A percentile compares a stretch with the other conserved stretches of the same genome.
Conservation (phyloP, 768 basidiomycete genomes). For the Mycena galericulata region DNA sequence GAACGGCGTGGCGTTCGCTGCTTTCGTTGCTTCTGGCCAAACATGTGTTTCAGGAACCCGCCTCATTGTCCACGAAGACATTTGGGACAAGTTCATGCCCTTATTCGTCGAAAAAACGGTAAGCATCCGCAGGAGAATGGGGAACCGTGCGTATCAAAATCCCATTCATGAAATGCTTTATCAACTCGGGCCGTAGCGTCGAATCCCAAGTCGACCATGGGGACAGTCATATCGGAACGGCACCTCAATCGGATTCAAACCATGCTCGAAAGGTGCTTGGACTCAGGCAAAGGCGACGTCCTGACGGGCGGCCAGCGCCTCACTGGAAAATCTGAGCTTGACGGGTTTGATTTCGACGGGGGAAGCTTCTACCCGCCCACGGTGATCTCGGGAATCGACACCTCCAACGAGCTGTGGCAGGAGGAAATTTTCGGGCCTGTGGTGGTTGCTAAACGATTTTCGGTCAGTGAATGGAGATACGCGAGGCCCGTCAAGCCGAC, state of each 20-base stretch:
- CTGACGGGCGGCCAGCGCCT: constrained; percentile 77
- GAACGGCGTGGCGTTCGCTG: constrained; percentile 86
- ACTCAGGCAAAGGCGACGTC: constrained; percentile 53
- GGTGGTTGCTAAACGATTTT: constrained; percentile 68
- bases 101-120: constrained; percentile 71
- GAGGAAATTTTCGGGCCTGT: constrained; percentile 92
- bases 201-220: constrained; percentile 81
- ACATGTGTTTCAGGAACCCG: constrained; percentile 94
- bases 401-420: constrained; percentile 76
- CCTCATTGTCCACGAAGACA: constrained; percentile 75
- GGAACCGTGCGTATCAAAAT: constrained; percentile 60
- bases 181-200: constrained; percentile 58
- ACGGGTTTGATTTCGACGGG: constrained; percentile 75
- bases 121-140: constrained; percentile 77
- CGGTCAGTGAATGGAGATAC: constrained; percentile 42
- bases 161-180: background rate
- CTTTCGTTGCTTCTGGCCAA: constrained; percentile 90
- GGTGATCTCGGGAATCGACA: constrained; percentile 68
- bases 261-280: constrained; percentile 55
- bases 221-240: constrained; percentile 76
- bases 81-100: constrained; percentile 78
- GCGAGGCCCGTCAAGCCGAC: background rate
- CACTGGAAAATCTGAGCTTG: constrained; percentile 69
- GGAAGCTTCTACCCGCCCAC: constrained; percentile 89
- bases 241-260: constrained; percentile 75